These are phyloP conservation scores for Abrus pulchellus DNA, from an alignment of 306 rosid species.

Conservation along the genomic window DNA sequence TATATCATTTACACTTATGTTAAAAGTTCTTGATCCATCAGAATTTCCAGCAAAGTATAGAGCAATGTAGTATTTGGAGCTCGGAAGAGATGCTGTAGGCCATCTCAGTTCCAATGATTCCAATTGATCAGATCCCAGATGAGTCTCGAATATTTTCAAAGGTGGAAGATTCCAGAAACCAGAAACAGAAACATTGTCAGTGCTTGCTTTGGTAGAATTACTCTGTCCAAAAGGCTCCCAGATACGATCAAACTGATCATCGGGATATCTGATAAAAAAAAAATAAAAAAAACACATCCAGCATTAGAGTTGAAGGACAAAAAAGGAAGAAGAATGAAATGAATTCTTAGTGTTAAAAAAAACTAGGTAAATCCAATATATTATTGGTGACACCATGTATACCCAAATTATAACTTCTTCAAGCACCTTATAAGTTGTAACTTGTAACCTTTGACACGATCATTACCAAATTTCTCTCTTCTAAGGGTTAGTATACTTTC, in stretches of 20 bases:
- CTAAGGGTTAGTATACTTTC: not conserved
- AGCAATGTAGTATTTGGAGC: constrained; percentile 71
- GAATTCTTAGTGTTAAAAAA: not conserved
- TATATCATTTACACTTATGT: constrained; percentile 69
- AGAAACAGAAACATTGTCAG: constrained; percentile 67
- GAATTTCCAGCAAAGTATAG: constrained; percentile 78
- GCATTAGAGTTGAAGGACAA: constrained; percentile 6
- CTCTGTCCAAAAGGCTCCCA: constrained; percentile 71
- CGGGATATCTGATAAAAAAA: constrained; percentile 70
- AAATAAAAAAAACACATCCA: not conserved
- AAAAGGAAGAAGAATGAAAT: not conserved
- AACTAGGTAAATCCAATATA: constrained; percentile 25
- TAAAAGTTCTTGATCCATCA: constrained; percentile 60
- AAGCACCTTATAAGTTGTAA: not conserved
- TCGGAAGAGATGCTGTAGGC: constrained; percentile 69
- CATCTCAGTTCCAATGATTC: constrained; percentile 69
- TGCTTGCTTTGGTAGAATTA: constrained; percentile 50
- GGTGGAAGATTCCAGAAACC: constrained; percentile 95
- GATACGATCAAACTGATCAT: constrained; percentile 82
- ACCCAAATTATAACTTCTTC: constrained; percentile 12
- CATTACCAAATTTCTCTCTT: constrained; percentile 16
- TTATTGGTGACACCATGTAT: not conserved
- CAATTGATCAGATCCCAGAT: constrained; percentile 55
- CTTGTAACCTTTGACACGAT: constrained; percentile 30
- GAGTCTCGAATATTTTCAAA: constrained; percentile 65